Evolutionary conservation across 345 rosid species (phyloP), one percentile per base, ranked within the genome.

Genomic region (Microcos paniculata): DNA sequence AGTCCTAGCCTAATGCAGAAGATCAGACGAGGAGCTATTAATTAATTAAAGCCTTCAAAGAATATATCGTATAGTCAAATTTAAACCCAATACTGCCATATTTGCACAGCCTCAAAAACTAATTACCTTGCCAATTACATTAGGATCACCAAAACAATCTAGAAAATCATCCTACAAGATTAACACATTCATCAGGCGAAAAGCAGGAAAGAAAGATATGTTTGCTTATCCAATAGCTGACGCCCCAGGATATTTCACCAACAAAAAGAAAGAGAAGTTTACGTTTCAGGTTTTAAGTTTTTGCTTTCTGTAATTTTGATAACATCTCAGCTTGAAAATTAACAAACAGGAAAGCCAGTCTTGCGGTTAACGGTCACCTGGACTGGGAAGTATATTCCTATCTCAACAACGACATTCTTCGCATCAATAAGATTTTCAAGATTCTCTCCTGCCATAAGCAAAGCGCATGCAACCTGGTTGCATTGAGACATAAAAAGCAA

Each of bases 81-180:
- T n/a, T n/a, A n/a, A n/a, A n/a, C n/a, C n/a, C n/a, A n/a, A n/a
- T n/a, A n/a, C n/a, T n/a, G n/a, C n/a, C n/a, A n/a, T n/a, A n/a
- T n/a, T n/a, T n/a, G n/a, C n/a, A n/a, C n/a, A n/a, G n/a, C n/a
- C n/a, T n/a, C n/a, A n/a, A n/a, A n/a, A n/a, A n/a, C n/a, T n/a
- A n/a, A n/a, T n/a, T n/a, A n/a, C n/a, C 89, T 91, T 90, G 70
- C 98, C 96, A 76, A 89, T 90, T 12, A 85, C 79, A 73, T 86
- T 81, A 3, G 94, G 94, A 82, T 87, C 89, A 72, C 96, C 96
- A 62, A 85, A 93, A 79, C 96, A 93, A 82, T 93, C 98, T 80
- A 91, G 80, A 82, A 82, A 93, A 84, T 93, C 96, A 83, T 91
- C 96, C 96, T 92, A 33, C 58, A 69, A 51, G 31, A 56, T 46